Conservation (phyloP, 2,329 filamentous ascomycete genomes). For the Colletotrichum lentis region DNA sequence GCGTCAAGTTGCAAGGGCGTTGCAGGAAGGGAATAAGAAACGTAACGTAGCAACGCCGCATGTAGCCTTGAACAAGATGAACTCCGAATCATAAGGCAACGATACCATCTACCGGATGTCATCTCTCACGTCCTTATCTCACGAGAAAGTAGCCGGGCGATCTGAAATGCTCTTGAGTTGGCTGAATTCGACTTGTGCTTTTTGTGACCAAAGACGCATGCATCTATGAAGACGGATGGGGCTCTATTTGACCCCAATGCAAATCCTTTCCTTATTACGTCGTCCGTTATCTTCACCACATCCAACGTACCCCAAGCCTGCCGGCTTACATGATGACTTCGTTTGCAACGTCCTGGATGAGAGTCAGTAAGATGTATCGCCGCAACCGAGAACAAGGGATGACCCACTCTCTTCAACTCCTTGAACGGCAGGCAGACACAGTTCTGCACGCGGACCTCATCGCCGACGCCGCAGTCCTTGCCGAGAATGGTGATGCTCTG, state of each 20-base stretch:
- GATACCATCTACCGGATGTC: too few species aligned
- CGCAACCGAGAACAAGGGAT: neutral
- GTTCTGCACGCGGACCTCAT: conserved; percentile 96
- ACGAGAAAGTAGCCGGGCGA: neutral
- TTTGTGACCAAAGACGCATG: conserved; percentile 38
- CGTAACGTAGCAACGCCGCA: too few species aligned
- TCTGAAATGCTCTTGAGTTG: conserved; percentile 18
- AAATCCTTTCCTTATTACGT: conserved; percentile 33
- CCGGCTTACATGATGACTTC: conserved; percentile 85
- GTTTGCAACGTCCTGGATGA: conserved; percentile 78
- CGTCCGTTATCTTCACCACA: conserved; percentile 14
- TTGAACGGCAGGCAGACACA: conserved; percentile 98
- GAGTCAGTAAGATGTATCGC: conserved; percentile 42
- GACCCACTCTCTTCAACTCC: conserved; percentile 90
- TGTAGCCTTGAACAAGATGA: too few species aligned
- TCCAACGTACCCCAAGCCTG: neutral
- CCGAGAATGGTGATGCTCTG: conserved; percentile 97
- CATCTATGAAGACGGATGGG: conserved; percentile 33
- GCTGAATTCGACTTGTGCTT: conserved; percentile 36
- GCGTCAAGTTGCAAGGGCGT: too few species aligned
- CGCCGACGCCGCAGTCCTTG: conserved; percentile 92
- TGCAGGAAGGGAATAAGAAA: too few species aligned
- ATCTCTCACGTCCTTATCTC: neutral
- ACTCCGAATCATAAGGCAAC: neutral
- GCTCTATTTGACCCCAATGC: conserved; percentile 34